Conservation (phyloP, 176 grass and related monocot species). For the Echinochloa phyllopogon region DNA sequence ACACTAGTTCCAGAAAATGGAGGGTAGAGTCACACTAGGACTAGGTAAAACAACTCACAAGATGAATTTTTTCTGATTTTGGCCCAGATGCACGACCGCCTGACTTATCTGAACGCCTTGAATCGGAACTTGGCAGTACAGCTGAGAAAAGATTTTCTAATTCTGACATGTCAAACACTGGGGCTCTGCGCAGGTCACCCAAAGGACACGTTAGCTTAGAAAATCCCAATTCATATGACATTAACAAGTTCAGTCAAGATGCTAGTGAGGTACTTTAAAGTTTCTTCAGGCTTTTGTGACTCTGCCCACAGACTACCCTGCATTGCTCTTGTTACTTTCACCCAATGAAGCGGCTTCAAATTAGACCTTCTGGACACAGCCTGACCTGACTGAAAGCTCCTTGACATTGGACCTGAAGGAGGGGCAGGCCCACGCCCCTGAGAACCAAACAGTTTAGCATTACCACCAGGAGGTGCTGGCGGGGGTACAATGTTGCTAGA, state of each 20-base stretch:
- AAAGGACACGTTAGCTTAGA: constrained; percentile 47
- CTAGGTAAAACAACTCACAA: constrained; percentile 60
- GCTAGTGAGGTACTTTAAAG: constrained; percentile 55
- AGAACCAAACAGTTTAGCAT: constrained; percentile 46
- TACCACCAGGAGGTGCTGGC: constrained; percentile 58
- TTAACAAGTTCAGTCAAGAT: constrained; percentile 16
- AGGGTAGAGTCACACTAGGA: background rate
- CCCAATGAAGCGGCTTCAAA: constrained; percentile 99
- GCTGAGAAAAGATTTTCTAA: constrained; percentile 95
- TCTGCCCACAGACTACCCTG: constrained; percentile 96
- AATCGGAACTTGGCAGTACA: constrained; percentile 68
- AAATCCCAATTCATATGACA: constrained; percentile 28
- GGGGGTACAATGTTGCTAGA: constrained; percentile 49
- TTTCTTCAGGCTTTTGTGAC: constrained; percentile 76
- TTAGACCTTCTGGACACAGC: constrained; percentile 69
- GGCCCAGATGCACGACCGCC: constrained; percentile 62
- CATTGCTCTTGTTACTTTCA: constrained; percentile 99
- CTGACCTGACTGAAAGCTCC: constrained; percentile 59
- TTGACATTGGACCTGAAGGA: constrained; percentile 66
- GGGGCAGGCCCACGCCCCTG: constrained; percentile 55
- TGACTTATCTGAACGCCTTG: constrained; percentile 69
- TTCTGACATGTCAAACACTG: constrained; percentile 98
- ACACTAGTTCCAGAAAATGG: constrained; percentile 1
- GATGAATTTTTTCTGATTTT: constrained; percentile 95
- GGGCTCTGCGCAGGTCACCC: constrained; percentile 54